Evolutionary conservation across 202 grass and related monocot species (phyloP).

Genomic region (Panicum virgatum): DNA sequence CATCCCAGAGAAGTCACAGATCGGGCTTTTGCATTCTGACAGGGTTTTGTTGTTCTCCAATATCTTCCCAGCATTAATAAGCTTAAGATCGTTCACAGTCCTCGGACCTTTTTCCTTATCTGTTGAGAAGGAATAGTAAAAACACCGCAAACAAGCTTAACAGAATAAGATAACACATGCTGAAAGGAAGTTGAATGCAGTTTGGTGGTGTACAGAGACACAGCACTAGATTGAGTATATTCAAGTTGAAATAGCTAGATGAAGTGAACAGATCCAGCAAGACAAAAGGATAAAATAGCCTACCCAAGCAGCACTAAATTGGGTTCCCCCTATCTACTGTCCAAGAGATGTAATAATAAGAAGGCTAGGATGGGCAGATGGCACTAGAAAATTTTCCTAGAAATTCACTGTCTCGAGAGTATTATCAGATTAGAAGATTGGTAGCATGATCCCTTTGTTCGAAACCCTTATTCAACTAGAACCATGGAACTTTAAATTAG

Average conservation of each 20-base stretch:
- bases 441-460: neutral
- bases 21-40: constrained; percentile 61
- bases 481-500: neutral
- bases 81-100: constrained; percentile 60
- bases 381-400: too few species aligned
- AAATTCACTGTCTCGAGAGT: neutral
- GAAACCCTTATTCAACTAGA: neutral
- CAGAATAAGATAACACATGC: neutral
- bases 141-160: neutral
- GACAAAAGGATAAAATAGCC: neutral
- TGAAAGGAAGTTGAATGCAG: neutral
- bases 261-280: neutral
- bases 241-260: neutral
- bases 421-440: neutral
- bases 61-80: constrained; percentile 78
- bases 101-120: constrained; percentile 66
- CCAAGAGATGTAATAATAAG: neutral
- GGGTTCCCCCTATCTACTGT: neutral
- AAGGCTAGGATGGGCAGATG: neutral
- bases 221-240: neutral
- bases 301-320: neutral
- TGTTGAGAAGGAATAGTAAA: constrained; percentile 26
- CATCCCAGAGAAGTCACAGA: constrained; percentile 62
- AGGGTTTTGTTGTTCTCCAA: constrained; percentile 69
- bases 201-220: neutral